phyloP scores from a whole-genome alignment of 495 filamentous ascomycete genomes.

The Xylaria cubensis region DNA sequence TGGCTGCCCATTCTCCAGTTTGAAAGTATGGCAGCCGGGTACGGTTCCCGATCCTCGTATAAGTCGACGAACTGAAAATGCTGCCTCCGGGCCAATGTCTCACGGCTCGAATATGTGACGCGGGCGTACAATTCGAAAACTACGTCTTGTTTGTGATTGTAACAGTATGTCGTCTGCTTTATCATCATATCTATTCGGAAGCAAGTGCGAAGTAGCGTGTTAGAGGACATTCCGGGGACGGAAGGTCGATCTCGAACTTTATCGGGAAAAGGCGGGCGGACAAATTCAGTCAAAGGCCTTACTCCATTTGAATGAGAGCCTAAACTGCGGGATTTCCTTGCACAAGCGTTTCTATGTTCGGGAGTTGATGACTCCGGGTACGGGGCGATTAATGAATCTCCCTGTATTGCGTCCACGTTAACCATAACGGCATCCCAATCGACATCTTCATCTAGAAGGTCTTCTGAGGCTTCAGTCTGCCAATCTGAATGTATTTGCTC shows the following conservation, averaged over 20 bases:
- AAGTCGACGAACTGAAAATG: slow-evolving; percentile 66
- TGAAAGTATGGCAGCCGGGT: slow-evolving; percentile 55
- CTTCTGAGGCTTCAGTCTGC: slow-evolving; percentile 23
- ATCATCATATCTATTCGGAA: slow-evolving; percentile 67
- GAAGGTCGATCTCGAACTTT: slow-evolving; percentile 57
- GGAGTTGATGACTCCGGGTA: neutral
- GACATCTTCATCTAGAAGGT: slow-evolving; percentile 46
- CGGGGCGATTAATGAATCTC: slow-evolving; percentile 12
- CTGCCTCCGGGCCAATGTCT: slow-evolving; percentile 52
- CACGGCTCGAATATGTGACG: slow-evolving; percentile 60
- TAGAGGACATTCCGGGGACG: slow-evolving; percentile 57
- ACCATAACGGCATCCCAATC: slow-evolving; percentile 46
- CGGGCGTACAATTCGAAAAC: slow-evolving; percentile 66
- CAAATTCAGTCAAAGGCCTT: slow-evolving; percentile 46
- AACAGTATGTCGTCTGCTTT: slow-evolving; percentile 48
- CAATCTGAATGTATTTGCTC: neutral
- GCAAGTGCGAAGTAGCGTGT: slow-evolving; percentile 59
- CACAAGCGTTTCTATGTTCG: neutral
- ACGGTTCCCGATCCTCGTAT: slow-evolving; percentile 62
- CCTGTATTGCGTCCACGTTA: slow-evolving; percentile 22
- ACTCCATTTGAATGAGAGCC: neutral
- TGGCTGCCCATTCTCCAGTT: slow-evolving; percentile 55
- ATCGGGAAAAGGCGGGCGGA: slow-evolving; percentile 56
- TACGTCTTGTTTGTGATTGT: slow-evolving; percentile 46
- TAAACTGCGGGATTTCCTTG: neutral